Evolutionary conservation across 2,329 filamentous ascomycete species (phyloP).

Genomic region (Dendrostoma leiphaemia): DNA sequence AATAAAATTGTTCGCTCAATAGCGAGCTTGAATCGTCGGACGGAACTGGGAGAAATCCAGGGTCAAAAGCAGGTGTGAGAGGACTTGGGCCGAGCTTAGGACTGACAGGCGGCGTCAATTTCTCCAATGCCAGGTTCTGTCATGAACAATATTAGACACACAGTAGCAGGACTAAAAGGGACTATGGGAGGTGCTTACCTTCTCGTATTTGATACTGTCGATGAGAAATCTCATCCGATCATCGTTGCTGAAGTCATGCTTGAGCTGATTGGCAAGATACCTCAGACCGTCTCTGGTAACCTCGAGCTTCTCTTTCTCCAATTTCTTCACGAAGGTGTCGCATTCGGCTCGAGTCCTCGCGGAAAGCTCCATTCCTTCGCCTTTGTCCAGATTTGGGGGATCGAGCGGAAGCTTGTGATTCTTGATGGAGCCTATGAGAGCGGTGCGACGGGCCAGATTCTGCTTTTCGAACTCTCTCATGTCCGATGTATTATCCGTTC

Average conservation of each 20-base stretch:
- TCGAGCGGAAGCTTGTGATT: slow-evolving; percentile 25
- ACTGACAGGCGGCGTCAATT: slow-evolving; percentile 25
- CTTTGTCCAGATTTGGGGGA: slow-evolving; percentile 21
- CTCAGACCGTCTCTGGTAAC: slow-evolving; percentile 20
- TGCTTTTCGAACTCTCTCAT: slow-evolving; percentile 18
- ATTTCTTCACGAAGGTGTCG: slow-evolving; percentile 11
- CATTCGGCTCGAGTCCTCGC: not conserved
- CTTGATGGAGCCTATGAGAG: slow-evolving; percentile 9
- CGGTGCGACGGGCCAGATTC: slow-evolving; percentile 16
- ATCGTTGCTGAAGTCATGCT: slow-evolving; percentile 18
- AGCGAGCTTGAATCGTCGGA: slow-evolving; percentile 21
- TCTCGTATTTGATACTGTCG: slow-evolving; percentile 17
- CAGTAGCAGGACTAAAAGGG: not conserved
- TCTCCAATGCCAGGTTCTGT: slow-evolving; percentile 17
- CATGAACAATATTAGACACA: not conserved
- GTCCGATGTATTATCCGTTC: slow-evolving; percentile 25
- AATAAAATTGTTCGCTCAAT: slow-evolving; percentile 23
- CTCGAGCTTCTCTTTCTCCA: slow-evolving; percentile 22
- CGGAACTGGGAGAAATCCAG: slow-evolving; percentile 21
- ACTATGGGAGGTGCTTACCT: slow-evolving; percentile 19
- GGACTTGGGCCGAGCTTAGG: slow-evolving; percentile 16
- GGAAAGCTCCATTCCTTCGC: slow-evolving; percentile 27
- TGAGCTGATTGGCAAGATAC: slow-evolving; percentile 21
- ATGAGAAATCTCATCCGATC: slow-evolving; percentile 18
- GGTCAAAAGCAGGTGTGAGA: slow-evolving; percentile 20